A percentile compares a stretch with the other conserved stretches of the same genome.
Evolutionary conservation across 2,329 filamentous ascomycete genomes (phyloP).

Genomic region (Sphaceloma murrayae): DNA sequence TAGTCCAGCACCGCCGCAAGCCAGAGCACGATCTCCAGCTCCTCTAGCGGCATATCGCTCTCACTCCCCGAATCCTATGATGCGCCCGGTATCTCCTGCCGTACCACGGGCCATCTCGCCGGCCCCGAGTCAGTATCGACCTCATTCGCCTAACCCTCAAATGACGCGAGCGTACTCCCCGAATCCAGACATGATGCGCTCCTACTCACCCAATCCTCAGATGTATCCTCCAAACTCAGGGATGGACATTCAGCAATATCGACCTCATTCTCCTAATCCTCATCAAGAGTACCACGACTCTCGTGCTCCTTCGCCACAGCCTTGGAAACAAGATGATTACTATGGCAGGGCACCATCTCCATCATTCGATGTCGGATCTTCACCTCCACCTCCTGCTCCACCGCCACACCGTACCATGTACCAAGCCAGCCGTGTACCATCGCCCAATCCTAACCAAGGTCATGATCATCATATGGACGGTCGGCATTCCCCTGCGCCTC

Average conservation of each 20-base stretch:
- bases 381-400: conserved; percentile 74
- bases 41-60: conserved; percentile 24
- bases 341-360: conserved; percentile 22
- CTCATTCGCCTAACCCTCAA: conserved; percentile 17
- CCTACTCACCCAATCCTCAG: conserved; percentile 18
- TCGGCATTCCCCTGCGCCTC: conserved; percentile 50
- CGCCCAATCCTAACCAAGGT: conserved; percentile 30
- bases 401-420: conserved; percentile 62
- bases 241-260: conserved; percentile 24
- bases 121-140: conserved; percentile 27
- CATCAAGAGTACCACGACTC: conserved; percentile 26
- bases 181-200: conserved; percentile 20
- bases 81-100: conserved; percentile 22
- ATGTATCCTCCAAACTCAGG: conserved; percentile 18
- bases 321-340: conserved; percentile 32
- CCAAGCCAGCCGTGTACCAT: conserved; percentile 40
- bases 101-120: conserved; percentile 35
- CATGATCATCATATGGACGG: conserved; percentile 42
- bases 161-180: conserved; percentile 25
- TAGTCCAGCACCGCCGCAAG: conserved; percentile 20
- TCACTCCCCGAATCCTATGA: conserved; percentile 33
- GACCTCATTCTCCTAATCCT: conserved; percentile 18
- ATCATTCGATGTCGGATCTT: conserved; percentile 40
- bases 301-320: conserved; percentile 35
- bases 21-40: conserved; percentile 22